Conservation (phyloP, 2,329 filamentous ascomycete species). For the Sporothrix euskadiensis region DNA sequence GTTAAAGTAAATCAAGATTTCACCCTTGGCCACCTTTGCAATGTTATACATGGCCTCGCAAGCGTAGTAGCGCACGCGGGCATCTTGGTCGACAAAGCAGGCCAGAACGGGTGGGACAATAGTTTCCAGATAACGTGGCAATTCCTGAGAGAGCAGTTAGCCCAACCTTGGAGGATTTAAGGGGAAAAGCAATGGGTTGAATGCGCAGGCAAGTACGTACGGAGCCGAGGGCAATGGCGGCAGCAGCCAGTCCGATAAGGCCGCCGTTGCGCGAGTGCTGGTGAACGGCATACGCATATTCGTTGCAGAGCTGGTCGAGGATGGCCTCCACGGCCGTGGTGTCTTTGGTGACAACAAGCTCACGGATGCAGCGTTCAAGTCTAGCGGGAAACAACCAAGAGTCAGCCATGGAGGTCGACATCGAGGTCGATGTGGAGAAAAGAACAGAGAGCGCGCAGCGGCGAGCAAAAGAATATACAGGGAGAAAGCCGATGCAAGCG, state of each 20-base stretch:
- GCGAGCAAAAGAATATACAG: neutral
- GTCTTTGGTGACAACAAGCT: constrained; percentile 74
- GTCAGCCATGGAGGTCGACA: neutral
- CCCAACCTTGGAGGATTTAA: too few relatives aligned
- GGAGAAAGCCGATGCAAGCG: neutral
- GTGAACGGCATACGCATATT: constrained; percentile 96
- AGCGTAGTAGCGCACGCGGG: constrained; percentile 93
- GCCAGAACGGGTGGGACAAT: constrained; percentile 96
- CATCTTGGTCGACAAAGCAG: constrained; percentile 98
- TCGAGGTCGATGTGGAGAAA: neutral
- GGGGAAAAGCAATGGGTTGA: neutral
- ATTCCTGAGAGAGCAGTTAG: constrained; percentile 58
- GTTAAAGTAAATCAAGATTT: constrained; percentile 96
- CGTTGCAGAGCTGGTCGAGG: constrained; percentile 93
- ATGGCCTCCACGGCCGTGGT: constrained; percentile 80
- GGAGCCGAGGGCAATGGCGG: constrained; percentile 88
- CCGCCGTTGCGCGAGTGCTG: constrained; percentile 96
- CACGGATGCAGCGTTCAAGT: constrained; percentile 86
- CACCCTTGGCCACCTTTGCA: constrained; percentile 96
- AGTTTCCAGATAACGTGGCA: constrained; percentile 85
- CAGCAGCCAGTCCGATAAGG: constrained; percentile 90
- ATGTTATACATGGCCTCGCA: constrained; percentile 99
- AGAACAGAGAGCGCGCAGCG: neutral
- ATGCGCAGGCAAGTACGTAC: constrained; percentile 50
- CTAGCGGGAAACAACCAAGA: constrained; percentile 48